Evolutionary conservation across 2,329 filamentous ascomycete genomes (phyloP).

Genomic region (Phoma sp.): DNA sequence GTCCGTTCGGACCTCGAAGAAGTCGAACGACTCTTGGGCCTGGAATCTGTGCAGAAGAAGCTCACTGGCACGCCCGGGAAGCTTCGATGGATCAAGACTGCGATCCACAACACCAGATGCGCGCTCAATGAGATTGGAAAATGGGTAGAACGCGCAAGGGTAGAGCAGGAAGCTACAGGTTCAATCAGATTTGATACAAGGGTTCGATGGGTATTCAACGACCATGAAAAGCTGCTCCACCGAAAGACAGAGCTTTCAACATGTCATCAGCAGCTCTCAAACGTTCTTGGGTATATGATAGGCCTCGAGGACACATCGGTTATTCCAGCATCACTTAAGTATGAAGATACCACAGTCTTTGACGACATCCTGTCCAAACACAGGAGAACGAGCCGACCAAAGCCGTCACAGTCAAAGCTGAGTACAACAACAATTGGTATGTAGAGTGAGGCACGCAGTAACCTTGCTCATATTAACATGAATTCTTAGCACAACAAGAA

Average conservation of each 20-base stretch:
- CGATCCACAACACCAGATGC: conserved; percentile 27
- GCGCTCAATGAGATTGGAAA: conserved; percentile 35
- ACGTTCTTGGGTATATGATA: conserved; percentile 26
- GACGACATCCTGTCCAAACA: conserved; percentile 8
- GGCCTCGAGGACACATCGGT: conserved; percentile 22
- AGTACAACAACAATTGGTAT: background rate
- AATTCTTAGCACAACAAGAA: background rate
- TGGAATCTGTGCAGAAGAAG: conserved; percentile 18
- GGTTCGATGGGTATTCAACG: conserved; percentile 34
- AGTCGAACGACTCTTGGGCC: conserved; percentile 25
- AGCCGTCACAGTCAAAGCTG: background rate
- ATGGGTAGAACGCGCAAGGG: conserved; percentile 31
- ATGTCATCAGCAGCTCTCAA: conserved; percentile 38
- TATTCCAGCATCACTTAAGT: background rate
- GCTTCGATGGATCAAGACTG: conserved; percentile 27
- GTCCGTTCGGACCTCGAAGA: conserved; percentile 34
- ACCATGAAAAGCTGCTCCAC: conserved; percentile 33
- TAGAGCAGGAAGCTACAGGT: conserved; percentile 28
- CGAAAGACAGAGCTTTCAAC: conserved; percentile 27
- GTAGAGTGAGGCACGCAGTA: background rate
- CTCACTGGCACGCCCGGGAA: conserved; percentile 26
- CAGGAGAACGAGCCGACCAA: background rate
- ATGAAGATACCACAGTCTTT: background rate
- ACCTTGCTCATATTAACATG: background rate
- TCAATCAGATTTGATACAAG: conserved; percentile 26